Percentiles rank a stretch among this genome's conserved stretches.
These are phyloP conservation scores for Pyracantha coccinea DNA, from an alignment of 331 rosid genomes.

Conservation along the genomic window DNA sequence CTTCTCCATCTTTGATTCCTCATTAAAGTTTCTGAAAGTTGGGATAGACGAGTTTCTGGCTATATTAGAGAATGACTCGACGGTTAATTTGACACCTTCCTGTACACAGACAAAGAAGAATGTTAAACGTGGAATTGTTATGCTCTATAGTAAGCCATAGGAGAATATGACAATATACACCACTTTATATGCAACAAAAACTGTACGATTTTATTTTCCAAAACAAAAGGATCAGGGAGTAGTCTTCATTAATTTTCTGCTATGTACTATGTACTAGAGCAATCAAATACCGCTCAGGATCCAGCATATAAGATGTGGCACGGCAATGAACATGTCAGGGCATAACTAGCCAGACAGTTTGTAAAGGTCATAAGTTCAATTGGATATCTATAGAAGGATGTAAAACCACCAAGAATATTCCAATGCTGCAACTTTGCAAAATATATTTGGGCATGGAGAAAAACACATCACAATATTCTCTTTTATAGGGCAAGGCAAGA, in stretches of 20 bases:
- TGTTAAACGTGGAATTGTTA: not conserved
- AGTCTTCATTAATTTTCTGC: not conserved
- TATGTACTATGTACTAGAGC: not conserved
- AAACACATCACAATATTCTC: not conserved
- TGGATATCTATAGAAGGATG: not conserved
- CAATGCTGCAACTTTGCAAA: not conserved
- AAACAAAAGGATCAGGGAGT: not conserved
- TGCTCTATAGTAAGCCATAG: not conserved
- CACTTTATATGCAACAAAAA: not conserved
- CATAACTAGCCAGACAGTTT: not conserved
- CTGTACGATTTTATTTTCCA: not conserved
- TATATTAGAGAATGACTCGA: conserved; percentile 59
- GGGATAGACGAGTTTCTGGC: conserved; percentile 41
- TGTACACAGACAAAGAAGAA: conserved; percentile 31
- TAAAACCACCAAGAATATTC: not conserved
- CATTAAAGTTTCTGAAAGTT: conserved; percentile 26
- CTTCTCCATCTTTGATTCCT: conserved; percentile 62
- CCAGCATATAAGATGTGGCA: not conserved
- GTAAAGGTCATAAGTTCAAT: not conserved
- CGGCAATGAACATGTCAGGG: not conserved
- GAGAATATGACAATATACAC: not conserved
- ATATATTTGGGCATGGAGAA: not conserved
- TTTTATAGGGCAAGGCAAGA: not conserved
- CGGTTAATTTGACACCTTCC: conserved; percentile 66
- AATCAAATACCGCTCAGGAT: not conserved